These are phyloP conservation scores for Geosmithia putterillii DNA, from an alignment of 2,329 filamentous ascomycete genomes.

Conservation along the genomic window DNA sequence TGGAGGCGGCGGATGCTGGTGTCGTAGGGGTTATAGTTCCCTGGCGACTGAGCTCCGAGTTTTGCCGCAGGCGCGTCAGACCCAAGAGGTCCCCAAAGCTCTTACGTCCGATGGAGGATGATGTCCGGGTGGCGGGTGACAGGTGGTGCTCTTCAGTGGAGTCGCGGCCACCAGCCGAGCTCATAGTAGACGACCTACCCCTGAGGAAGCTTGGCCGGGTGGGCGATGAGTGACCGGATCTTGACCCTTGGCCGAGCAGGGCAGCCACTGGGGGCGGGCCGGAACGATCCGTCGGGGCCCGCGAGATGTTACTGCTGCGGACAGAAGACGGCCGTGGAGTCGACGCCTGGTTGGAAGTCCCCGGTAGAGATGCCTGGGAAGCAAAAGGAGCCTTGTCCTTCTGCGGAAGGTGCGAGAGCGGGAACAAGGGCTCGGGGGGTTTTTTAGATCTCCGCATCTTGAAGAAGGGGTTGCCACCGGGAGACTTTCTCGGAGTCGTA, in stretches of 20 bases:
- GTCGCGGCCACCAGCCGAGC: conserved; percentile 57
- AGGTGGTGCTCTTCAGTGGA: conserved; percentile 60
- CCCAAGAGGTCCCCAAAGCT: conserved; percentile 86
- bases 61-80: conserved; percentile 66
- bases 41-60: conserved; percentile 61
- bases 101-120: conserved; percentile 80
- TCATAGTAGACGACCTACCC: conserved; percentile 80
- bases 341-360: conserved; percentile 15
- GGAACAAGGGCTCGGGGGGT: conserved; percentile 67
- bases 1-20: conserved; percentile 59
- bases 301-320: conserved; percentile 11
- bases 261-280: conserved; percentile 32
- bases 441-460: conserved; percentile 67
- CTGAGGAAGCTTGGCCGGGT: conserved; percentile 50
- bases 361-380: conserved; percentile 23
- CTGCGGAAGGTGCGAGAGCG: conserved; percentile 71
- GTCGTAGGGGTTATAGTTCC: conserved; percentile 58
- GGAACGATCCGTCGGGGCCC: neutral
- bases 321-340: conserved; percentile 23
- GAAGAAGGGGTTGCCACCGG: conserved; percentile 65
- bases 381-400: conserved; percentile 38
- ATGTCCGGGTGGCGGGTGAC: conserved; percentile 60
- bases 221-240: conserved; percentile 56
- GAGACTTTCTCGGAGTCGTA: conserved; percentile 45
- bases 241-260: conserved; percentile 26